Evolutionary conservation across 2,329 filamentous ascomycete genomes (phyloP).

Genomic region (Plectosphaerella plurivora): DNA sequence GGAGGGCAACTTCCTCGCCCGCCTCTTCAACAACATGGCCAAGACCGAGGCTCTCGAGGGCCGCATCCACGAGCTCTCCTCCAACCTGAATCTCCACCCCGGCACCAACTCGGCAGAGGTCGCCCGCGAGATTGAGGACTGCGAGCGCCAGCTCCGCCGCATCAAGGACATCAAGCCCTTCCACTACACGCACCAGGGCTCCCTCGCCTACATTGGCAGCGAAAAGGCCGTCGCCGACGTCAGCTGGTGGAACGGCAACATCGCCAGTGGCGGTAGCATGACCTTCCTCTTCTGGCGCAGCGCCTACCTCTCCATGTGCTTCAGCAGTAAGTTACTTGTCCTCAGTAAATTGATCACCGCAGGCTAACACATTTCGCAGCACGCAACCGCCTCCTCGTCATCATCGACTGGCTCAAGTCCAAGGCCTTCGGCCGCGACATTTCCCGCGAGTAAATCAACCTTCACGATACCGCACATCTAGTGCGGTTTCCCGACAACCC

Average conservation of each 20-base stretch:
- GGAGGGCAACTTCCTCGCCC: conserved; percentile 90
- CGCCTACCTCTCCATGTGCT: conserved; percentile 99
- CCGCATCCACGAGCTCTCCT: conserved; percentile 67
- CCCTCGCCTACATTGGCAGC: conserved; percentile 94
- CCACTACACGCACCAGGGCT: conserved; percentile 97
- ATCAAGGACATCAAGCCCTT: conserved; percentile 96
- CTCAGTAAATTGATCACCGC: no score
- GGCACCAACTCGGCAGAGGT: conserved; percentile 62
- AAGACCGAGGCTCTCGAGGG: conserved; percentile 81
- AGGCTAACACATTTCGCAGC: no score
- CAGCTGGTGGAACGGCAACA: conserved; percentile 94
- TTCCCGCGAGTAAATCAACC: conserved; percentile 63
- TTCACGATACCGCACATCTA: no score
- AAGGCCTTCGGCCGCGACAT: conserved; percentile 96
- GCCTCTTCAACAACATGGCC: conserved; percentile 98
- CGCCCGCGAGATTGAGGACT: conserved; percentile 71
- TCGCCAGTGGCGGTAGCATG: conserved; percentile 86
- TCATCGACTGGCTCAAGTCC: conserved; percentile 94
- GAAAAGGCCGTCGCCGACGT: conserved; percentile 98
- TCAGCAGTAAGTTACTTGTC: no score
- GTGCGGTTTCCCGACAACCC: no score
- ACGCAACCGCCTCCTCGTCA: conserved; percentile 88
- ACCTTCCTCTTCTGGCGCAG: conserved; percentile 99
- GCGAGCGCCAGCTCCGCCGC: conserved; percentile 81
- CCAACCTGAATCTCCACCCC: conserved; percentile 54